Evolutionary conservation across 1,284 basidiomycete species (phyloP).

Genomic region (Leccinum pallidistipes): DNA sequence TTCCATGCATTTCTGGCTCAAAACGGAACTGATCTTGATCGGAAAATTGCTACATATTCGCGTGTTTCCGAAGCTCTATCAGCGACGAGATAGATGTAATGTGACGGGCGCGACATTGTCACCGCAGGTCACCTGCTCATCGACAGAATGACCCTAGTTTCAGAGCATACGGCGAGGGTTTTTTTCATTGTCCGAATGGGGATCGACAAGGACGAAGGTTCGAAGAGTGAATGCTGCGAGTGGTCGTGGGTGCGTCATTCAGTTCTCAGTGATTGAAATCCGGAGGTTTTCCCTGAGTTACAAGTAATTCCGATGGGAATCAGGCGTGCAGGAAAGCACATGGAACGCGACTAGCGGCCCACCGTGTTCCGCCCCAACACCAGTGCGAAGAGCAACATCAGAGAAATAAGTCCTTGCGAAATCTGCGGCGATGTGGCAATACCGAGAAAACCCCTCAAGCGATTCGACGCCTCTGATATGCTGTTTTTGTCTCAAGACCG

Average conservation of each 20-base stretch:
- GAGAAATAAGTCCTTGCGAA: neutral
- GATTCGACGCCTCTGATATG: constrained; percentile 1
- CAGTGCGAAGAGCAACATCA: neutral
- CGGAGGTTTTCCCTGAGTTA: neutral
- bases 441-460: constrained; percentile 1
- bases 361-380: neutral
- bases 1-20: neutral
- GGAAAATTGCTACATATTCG: constrained; percentile 4
- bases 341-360: neutral
- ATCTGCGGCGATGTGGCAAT: constrained; percentile 2
- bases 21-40: constrained; percentile 5
- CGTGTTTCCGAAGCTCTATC: neutral
- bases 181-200: constrained; percentile 1
- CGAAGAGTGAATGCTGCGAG: neutral
- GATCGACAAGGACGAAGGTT: constrained; percentile 4
- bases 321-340: constrained; percentile 3
- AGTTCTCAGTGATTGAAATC: neutral
- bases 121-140: neutral
- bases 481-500: neutral
- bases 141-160: constrained; percentile 10
- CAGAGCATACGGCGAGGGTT: neutral
- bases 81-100: constrained; percentile 10
- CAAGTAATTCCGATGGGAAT: constrained; percentile 10
- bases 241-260: constrained; percentile 1
- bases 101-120: constrained; percentile 1